phyloP scores from a whole-genome alignment of 2,329 filamentous ascomycete species.

The Didymella sp. region DNA sequence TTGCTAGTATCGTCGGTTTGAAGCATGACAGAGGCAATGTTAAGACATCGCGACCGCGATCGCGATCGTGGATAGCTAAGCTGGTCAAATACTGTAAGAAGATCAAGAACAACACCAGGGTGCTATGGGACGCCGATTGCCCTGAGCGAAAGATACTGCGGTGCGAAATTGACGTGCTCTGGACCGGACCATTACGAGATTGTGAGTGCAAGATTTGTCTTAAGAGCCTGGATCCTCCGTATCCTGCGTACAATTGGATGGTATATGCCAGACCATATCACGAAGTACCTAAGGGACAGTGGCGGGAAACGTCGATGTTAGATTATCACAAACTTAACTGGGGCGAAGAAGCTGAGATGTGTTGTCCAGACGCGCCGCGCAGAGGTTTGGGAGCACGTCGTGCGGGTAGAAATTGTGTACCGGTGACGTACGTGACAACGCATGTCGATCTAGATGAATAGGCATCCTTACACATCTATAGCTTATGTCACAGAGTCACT shows the following conservation, averaged over 20 bases:
- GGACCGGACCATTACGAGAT: background rate
- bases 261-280: background rate
- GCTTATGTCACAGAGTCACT: no score
- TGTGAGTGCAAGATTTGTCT: background rate
- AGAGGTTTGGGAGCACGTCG: background rate
- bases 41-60: background rate
- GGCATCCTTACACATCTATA: no score
- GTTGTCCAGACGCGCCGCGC: background rate
- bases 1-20: background rate
- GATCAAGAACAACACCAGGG: background rate
- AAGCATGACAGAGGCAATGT: background rate
- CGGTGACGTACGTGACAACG: background rate
- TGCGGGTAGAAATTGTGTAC: background rate
- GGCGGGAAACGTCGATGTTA: background rate
- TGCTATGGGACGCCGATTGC: background rate
- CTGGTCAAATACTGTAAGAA: background rate
- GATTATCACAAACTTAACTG: background rate
- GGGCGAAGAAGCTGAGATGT: background rate
- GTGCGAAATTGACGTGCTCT: background rate
- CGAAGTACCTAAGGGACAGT: background rate
- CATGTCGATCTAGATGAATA: background rate
- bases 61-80: background rate
- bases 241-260: no score
- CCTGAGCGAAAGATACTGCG: background rate
- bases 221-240: background rate